Evolutionary conservation across 306 rosid genomes (phyloP).

Genomic region (Quercus variabilis): DNA sequence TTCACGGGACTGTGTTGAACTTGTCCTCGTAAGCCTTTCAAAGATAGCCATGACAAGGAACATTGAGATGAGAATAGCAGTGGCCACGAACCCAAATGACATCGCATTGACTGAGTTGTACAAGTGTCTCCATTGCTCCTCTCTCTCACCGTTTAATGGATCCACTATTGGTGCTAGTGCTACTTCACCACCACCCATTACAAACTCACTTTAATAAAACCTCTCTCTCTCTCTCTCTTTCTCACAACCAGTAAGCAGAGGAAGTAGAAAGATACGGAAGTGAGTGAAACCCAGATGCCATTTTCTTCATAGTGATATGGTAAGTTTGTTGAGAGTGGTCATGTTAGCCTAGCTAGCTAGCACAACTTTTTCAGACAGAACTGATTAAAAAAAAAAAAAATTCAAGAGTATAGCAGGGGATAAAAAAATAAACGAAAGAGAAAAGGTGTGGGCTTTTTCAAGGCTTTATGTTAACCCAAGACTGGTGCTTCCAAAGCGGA

Average conservation of each 20-base stretch:
- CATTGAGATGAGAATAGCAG: conserved; percentile 72
- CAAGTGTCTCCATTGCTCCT: conserved; percentile 50
- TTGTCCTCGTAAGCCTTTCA: conserved; percentile 61
- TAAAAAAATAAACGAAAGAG: neutral
- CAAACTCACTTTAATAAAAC: neutral
- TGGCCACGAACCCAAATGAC: conserved; percentile 71
- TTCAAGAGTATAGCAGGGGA: neutral
- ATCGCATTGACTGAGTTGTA: conserved; percentile 56
- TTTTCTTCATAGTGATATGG: neutral
- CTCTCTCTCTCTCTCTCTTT: neutral
- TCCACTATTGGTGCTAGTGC: conserved; percentile 37
- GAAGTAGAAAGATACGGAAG: neutral
- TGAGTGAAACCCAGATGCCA: conserved; percentile 1
- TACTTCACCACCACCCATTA: conserved; percentile 32
- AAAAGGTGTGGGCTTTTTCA: neutral
- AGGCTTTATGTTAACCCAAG: neutral
- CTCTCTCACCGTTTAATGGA: conserved; percentile 42
- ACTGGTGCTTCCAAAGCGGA: neutral
- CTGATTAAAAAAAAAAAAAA: neutral
- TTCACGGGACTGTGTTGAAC: conserved; percentile 30
- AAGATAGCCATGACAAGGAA: conserved; percentile 72
- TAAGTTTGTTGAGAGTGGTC: neutral
- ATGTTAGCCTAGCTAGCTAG: neutral
- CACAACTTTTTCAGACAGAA: neutral
- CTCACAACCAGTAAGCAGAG: conserved; percentile 8